Conservation (phyloP, 1,139 yeast species). For the Geotrichum europaeum region DNA sequence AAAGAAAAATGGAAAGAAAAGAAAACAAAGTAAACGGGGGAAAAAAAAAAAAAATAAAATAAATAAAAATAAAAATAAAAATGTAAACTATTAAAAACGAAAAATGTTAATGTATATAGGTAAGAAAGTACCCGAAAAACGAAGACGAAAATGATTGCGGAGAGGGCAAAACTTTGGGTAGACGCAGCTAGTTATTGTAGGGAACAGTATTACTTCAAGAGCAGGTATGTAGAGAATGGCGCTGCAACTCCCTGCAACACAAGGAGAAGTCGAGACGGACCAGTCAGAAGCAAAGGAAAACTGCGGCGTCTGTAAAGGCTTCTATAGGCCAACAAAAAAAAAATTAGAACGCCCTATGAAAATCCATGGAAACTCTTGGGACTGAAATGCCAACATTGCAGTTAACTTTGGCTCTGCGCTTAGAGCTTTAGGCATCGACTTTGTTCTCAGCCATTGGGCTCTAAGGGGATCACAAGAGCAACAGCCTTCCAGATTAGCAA, state of each 20-base stretch:
- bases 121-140: neutral
- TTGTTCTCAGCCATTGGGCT: neutral
- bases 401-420: neutral
- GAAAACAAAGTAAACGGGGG: neutral
- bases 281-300: neutral
- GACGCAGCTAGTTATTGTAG: neutral
- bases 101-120: neutral
- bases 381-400: neutral
- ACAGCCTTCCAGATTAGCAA: neutral
- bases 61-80: neutral
- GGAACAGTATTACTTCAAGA: neutral
- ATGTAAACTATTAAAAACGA: no score
- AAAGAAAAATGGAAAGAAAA: slow-evolving; percentile 1
- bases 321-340: no score
- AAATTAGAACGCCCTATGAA: neutral
- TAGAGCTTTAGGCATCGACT: no score
- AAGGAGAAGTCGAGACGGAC: neutral
- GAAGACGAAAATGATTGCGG: neutral
- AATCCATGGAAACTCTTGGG: no score
- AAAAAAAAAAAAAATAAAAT: neutral
- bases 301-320: neutral
- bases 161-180: neutral
- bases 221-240: neutral
- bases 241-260: neutral
- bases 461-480: neutral